A percentile compares a stretch with the other conserved stretches of the same genome.
phyloP scores from a whole-genome alignment of 495 filamentous ascomycete species.

The Jackrogersella multiformis region DNA sequence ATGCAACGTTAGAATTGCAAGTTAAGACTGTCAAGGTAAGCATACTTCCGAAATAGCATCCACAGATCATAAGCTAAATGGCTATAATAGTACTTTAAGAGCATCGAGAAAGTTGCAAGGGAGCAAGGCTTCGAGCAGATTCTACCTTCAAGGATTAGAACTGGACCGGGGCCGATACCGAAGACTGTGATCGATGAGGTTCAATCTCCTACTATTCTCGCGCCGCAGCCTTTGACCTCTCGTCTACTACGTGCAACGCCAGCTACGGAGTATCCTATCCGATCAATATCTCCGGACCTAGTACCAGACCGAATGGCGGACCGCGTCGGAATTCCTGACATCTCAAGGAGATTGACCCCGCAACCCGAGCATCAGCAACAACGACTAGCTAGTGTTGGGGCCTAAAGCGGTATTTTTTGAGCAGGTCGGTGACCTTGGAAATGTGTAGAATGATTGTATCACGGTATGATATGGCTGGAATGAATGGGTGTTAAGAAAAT shows the following conservation, averaged over 20 bases:
- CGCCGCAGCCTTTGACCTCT: constrained; percentile 59
- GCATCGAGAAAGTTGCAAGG: constrained; percentile 67
- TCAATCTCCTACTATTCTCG: constrained; percentile 54
- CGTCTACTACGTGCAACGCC: constrained; percentile 56
- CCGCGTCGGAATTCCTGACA: constrained; percentile 64
- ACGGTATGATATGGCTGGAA: not conserved
- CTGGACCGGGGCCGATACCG: constrained; percentile 44
- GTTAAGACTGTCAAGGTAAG: constrained; percentile 85
- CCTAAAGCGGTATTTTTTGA: constrained; percentile 20
- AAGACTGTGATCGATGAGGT: constrained; percentile 48
- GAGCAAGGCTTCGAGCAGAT: constrained; percentile 68
- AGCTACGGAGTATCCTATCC: constrained; percentile 58
- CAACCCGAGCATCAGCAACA: constrained; percentile 52
- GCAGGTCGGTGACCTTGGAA: constrained; percentile 12
- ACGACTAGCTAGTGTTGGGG: constrained; percentile 43
- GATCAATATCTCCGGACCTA: constrained; percentile 63
- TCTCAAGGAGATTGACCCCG: constrained; percentile 54
- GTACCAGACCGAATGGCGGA: constrained; percentile 75
- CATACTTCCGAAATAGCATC: not conserved
- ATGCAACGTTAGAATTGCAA: constrained; percentile 82
- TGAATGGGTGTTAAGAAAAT: constrained; percentile 9
- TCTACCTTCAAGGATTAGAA: constrained; percentile 60
- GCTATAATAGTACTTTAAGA: constrained; percentile 69
- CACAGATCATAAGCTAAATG: constrained; percentile 13
- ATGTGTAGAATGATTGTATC: constrained; percentile 2